Percentiles rank a stretch among this genome's conserved stretches.
Conservation (phyloP, 192 early-diverging fungal genomes). For the Allomyces macrogynus region DNA sequence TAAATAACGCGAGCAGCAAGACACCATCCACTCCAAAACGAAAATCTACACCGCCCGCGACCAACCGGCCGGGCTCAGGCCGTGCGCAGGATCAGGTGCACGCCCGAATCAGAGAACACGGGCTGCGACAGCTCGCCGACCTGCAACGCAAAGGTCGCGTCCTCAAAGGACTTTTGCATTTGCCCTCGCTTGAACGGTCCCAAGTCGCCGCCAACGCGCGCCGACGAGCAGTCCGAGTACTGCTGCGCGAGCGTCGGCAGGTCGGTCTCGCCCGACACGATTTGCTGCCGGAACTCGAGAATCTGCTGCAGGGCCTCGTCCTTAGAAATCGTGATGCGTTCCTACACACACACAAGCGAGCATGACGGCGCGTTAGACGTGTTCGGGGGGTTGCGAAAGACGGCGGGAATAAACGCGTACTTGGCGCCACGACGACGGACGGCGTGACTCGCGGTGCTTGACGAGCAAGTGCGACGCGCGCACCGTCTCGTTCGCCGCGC, state of each 20-base stretch:
- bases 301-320: constrained; percentile 67
- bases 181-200: constrained; percentile 65
- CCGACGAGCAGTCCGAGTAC: constrained; percentile 83
- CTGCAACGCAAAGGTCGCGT: constrained; percentile 61
- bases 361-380: no score
- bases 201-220: constrained; percentile 71
- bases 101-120: constrained; percentile 74
- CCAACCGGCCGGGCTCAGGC: constrained; percentile 22
- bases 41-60: no score
- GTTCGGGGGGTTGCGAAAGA: neutral
- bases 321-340: constrained; percentile 71
- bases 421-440: constrained; percentile 80
- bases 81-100: constrained; percentile 82
- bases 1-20: no score
- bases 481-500: constrained; percentile 18
- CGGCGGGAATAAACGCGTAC: constrained; percentile 11
- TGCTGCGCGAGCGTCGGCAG: constrained; percentile 51
- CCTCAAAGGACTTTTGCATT: constrained; percentile 85
- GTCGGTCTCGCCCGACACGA: constrained; percentile 33
- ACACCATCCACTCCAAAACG: no score
- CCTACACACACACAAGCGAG: constrained; percentile 14
- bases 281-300: constrained; percentile 36
- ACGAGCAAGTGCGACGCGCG: constrained; percentile 78
- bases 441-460: constrained; percentile 65
- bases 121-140: constrained; percentile 65